A percentile compares a stretch with the other conserved stretches of the same genome.
These are phyloP conservation scores for Gyrodon lividus DNA, from an alignment of 768 basidiomycete genomes.

Conservation along the genomic window DNA sequence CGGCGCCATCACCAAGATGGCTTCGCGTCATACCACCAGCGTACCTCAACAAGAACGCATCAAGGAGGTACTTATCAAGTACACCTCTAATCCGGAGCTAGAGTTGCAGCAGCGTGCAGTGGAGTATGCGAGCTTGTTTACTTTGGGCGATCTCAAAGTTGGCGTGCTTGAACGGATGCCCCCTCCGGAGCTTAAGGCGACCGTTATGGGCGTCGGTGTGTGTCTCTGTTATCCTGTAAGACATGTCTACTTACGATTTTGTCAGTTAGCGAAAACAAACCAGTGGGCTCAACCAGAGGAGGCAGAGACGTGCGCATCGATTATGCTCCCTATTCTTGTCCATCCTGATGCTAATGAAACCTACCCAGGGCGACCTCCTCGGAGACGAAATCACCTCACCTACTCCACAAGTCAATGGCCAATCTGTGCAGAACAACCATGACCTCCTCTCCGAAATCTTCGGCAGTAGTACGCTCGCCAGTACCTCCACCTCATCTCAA, in stretches of 20 bases:
- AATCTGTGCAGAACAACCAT: constrained; percentile 61
- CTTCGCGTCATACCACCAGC: constrained; percentile 71
- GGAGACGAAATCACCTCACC: constrained; percentile 67
- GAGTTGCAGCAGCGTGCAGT: constrained; percentile 96
- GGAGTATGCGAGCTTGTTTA: constrained; percentile 88
- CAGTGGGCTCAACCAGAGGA: constrained; percentile 85
- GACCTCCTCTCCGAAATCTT: constrained; percentile 94
- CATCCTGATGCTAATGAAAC: background rate
- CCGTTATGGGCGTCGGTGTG: constrained; percentile 89
- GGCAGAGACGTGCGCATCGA: constrained; percentile 62
- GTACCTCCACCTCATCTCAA: constrained; percentile 27
- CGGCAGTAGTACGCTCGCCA: constrained; percentile 45
- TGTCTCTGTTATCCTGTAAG: constrained; percentile 3
- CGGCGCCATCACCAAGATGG: constrained; percentile 85
- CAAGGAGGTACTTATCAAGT: constrained; percentile 71
- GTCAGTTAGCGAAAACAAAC: constrained; percentile 91
- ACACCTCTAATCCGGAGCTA: constrained; percentile 85
- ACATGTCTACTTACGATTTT: constrained; percentile 3
- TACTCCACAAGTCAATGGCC: constrained; percentile 42
- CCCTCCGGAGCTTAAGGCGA: constrained; percentile 96
- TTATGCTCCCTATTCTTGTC: background rate
- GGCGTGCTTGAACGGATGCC: constrained; percentile 98
- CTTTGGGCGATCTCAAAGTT: constrained; percentile 65
- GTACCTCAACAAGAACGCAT: constrained; percentile 75
- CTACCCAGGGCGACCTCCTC: constrained; percentile 63